Evolutionary conservation across 2,329 filamentous ascomycete species (phyloP).

Genomic region (Pyricularia sp.): DNA sequence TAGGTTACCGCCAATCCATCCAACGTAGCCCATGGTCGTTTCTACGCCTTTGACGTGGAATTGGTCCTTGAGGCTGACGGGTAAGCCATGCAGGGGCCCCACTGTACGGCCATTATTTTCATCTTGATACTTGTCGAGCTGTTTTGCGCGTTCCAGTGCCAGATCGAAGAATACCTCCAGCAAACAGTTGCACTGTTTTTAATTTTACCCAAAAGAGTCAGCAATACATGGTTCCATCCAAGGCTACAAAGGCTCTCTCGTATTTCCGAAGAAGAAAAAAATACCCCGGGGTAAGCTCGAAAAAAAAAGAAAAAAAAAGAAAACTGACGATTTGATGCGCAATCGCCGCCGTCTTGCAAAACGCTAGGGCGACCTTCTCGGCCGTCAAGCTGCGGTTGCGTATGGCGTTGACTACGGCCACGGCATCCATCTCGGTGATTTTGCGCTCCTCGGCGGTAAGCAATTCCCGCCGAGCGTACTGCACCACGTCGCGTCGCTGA

Average conservation of each 20-base stretch:
- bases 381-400: neutral
- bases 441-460: neutral
- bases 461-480: neutral
- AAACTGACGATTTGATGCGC: conserved; percentile 22
- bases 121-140: conserved; percentile 37
- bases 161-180: conserved; percentile 40
- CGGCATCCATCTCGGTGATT: neutral
- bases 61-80: conserved; percentile 57
- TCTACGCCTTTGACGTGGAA: conserved; percentile 50
- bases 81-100: conserved; percentile 54
- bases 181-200: conserved; percentile 30
- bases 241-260: neutral
- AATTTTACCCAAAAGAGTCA: neutral
- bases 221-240: neutral
- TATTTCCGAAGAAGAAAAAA: neutral
- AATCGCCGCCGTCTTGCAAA: conserved; percentile 24
- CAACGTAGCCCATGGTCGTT: conserved; percentile 49
- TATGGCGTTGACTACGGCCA: neutral
- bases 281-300: neutral
- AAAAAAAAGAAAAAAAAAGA: too few species aligned
- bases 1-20: conserved; percentile 40
- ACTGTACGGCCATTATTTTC: conserved; percentile 29
- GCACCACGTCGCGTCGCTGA: neutral
- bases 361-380: conserved; percentile 19
- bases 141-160: conserved; percentile 32